Percentiles rank a stretch among this genome's conserved stretches.
These are phyloP conservation scores for Apiotrichum akiyoshidainum DNA, from an alignment of 1,284 basidiomycete species.

Conservation along the genomic window DNA sequence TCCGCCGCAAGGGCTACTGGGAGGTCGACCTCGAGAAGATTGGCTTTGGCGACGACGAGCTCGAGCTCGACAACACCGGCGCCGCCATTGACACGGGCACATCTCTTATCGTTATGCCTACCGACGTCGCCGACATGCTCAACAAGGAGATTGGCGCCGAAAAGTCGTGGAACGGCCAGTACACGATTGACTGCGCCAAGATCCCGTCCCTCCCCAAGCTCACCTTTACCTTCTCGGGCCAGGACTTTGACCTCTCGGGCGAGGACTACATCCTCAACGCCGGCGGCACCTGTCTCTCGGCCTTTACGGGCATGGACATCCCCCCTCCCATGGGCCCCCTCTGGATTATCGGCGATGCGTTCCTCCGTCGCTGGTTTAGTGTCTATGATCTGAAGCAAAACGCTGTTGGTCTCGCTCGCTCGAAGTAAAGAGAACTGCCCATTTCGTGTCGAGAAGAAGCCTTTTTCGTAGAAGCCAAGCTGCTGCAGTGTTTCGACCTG, in stretches of 20 bases:
- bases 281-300: slow-evolving; percentile 90
- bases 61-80: slow-evolving; percentile 85
- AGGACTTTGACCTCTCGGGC: slow-evolving; percentile 55
- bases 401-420: slow-evolving; percentile 45
- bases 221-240: slow-evolving; percentile 7
- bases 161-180: slow-evolving; percentile 92
- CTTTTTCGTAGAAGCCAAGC: no score
- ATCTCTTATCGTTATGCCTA: slow-evolving; percentile 62
- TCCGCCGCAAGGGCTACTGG: slow-evolving; percentile 98
- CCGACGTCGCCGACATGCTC: slow-evolving; percentile 95
- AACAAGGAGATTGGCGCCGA: slow-evolving; percentile 92
- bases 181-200: slow-evolving; percentile 82
- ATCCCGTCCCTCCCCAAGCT: slow-evolving; percentile 69
- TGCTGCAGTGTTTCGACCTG: no score
- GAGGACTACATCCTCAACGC: slow-evolving; percentile 83
- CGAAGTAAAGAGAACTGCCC: slow-evolving; percentile 25
- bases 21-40: slow-evolving; percentile 90
- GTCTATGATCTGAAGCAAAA: slow-evolving; percentile 80
- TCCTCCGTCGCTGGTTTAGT: slow-evolving; percentile 86
- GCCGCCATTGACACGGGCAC: slow-evolving; percentile 90
- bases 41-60: slow-evolving; percentile 74
- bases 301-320: slow-evolving; percentile 91
- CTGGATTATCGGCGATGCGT: slow-evolving; percentile 88
- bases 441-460: no score
- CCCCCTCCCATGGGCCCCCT: slow-evolving; percentile 80